These are phyloP conservation scores for Fragilaria radians DNA, from an alignment of 108 stramenopile species.

Conservation along the genomic window DNA sequence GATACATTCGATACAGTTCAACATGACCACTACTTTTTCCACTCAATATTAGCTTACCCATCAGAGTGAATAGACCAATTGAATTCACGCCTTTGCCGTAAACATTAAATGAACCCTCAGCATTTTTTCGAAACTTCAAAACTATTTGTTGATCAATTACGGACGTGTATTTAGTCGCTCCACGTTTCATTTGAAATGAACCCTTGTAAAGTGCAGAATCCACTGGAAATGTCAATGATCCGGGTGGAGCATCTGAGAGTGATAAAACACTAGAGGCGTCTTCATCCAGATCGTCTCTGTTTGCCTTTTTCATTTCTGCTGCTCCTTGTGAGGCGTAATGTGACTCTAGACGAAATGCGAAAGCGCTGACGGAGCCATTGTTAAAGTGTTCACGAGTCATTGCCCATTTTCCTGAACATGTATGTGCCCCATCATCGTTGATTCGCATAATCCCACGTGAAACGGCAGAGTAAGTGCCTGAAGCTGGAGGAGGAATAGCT, in stretches of 20 bases:
- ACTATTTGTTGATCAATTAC: slow-evolving; percentile 68
- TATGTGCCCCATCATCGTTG: slow-evolving; percentile 63
- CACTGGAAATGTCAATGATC: slow-evolving; percentile 39
- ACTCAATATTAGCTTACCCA: slow-evolving; percentile 57
- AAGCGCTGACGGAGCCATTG: slow-evolving; percentile 56
- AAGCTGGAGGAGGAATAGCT: slow-evolving; percentile 26
- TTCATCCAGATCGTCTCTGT: slow-evolving; percentile 9
- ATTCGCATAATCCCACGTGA: slow-evolving; percentile 71
- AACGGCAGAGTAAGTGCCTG: slow-evolving; percentile 49
- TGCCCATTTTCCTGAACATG: slow-evolving; percentile 78
- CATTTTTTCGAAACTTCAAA: slow-evolving; percentile 68
- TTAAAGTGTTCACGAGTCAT: slow-evolving; percentile 60
- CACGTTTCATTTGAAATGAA: slow-evolving; percentile 61
- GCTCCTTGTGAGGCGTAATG: slow-evolving; percentile 34
- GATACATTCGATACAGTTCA: slow-evolving; percentile 75
- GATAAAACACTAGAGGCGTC: slow-evolving; percentile 11
- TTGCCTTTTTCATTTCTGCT: slow-evolving; percentile 19
- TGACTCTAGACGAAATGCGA: slow-evolving; percentile 63
- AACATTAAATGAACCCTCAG: slow-evolving; percentile 68
- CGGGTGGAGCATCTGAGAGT: slow-evolving; percentile 9
- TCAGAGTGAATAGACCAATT: slow-evolving; percentile 59
- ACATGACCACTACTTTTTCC: slow-evolving; percentile 68
- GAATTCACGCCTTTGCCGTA: slow-evolving; percentile 74
- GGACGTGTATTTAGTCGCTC: slow-evolving; percentile 38
- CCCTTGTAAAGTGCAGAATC: slow-evolving; percentile 79